Conservation (phyloP, 2,329 filamentous ascomycete genomes). For the Diplocarpon mali region DNA sequence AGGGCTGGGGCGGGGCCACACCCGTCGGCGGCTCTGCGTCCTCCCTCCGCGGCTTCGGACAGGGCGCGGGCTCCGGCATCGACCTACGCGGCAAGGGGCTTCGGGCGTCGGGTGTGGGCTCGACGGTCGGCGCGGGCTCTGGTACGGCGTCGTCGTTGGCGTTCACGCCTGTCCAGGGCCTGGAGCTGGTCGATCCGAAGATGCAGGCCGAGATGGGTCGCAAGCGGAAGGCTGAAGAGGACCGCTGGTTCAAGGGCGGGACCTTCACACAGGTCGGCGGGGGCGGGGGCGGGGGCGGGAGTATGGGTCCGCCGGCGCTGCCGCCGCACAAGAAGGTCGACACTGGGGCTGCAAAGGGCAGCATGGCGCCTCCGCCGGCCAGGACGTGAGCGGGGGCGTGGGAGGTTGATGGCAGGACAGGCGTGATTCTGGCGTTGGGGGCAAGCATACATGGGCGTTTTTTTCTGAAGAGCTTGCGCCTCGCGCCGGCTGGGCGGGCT, state of each 20-base stretch:
- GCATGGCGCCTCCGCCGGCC: slow-evolving; percentile 26
- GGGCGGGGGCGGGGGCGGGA: slow-evolving; percentile 31
- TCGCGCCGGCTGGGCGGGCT: no score
- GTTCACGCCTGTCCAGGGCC: slow-evolving; percentile 87
- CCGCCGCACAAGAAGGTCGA: slow-evolving; percentile 56
- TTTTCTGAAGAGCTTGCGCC: neutral
- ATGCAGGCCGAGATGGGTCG: slow-evolving; percentile 75
- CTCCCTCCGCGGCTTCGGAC: slow-evolving; percentile 69
- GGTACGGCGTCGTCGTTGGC: slow-evolving; percentile 81
- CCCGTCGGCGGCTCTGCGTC: slow-evolving; percentile 59
- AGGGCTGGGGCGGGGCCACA: slow-evolving; percentile 76
- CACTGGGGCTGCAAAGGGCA: slow-evolving; percentile 44
- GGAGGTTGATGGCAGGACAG: no score
- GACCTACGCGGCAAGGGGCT: slow-evolving; percentile 64
- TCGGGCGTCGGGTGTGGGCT: slow-evolving; percentile 71
- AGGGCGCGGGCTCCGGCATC: slow-evolving; percentile 47
- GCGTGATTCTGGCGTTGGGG: neutral
- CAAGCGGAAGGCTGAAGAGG: slow-evolving; percentile 89
- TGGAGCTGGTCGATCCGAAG: slow-evolving; percentile 93
- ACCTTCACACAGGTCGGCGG: slow-evolving; percentile 80
- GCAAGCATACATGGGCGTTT: neutral
- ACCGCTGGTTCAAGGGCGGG: slow-evolving; percentile 95
- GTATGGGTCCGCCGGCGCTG: slow-evolving; percentile 71
- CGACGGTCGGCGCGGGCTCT: slow-evolving; percentile 47
- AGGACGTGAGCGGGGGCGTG: slow-evolving; percentile 13